Base-by-base conservation (phyloP, 495 filamentous ascomycete genomes). In the Apodospora peruviana region DNA sequence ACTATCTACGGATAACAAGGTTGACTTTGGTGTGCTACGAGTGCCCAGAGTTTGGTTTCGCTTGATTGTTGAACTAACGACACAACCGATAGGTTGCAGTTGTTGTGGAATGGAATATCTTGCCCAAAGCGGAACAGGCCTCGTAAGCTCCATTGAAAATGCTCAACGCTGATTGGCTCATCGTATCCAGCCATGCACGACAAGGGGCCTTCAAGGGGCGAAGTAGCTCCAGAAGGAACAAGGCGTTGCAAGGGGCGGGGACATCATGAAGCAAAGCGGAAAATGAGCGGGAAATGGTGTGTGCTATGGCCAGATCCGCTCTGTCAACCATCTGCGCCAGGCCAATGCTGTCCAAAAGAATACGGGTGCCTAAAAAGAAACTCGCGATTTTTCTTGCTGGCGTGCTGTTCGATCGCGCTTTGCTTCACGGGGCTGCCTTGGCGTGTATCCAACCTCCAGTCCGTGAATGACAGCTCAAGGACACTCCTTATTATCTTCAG, bases 261-360 rank as follows among this genome's bases (percentile, higher is more conserved):
- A n/a, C n/a, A n/a, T n/a, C n/a, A n/a, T n/a, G n/a, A n/a, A n/a
- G n/a, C n/a, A n/a, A n/a, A n/a, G n/a, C n/a, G n/a, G n/a, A n/a
- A n/a, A n/a, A n/a, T n/a, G n/a, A n/a, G n/a, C n/a, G n/a, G n/a
- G n/a, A n/a, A n/a, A n/a, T n/a, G n/a, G n/a, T n/a, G n/a, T n/a
- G n/a, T n/a, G n/a, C n/a, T n/a, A n/a, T n/a, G n/a, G n/a, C n/a
- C n/a, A n/a, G n/a, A n/a, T n/a, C n/a, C n/a, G n/a, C n/a, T n/a
- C n/a, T n/a, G n/a, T n/a, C 27, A 32, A 32, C 7, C 14, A 7
- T 32, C 7, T 7, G 27, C 27, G 27, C 10, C 7, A 38, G 16
- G 16, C 50, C 43, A 52, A 52, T 52, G 43, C 40, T 24, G 20
- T 1, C 23, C 37, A n/a, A 47, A 37, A 42, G 50, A 52, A 52